Evolutionary conservation across 257 asterid species (phyloP).

Genomic region (Euphrasia confusa): DNA sequence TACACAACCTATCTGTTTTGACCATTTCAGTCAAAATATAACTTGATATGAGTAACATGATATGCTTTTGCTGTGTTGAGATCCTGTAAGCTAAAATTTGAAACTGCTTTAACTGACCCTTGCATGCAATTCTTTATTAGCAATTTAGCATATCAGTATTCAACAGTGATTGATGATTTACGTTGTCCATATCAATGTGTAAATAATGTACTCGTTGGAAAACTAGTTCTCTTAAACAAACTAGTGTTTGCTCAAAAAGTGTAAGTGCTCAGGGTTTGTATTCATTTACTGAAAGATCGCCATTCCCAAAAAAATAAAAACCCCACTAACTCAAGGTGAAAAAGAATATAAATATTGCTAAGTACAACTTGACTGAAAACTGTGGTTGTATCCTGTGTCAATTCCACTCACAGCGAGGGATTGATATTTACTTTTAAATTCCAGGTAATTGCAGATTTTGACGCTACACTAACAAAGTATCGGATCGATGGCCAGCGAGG

Average conservation of each 20-base stretch:
- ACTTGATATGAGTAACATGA: neutral
- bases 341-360: neutral
- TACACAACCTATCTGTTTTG: neutral
- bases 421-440: conserved; percentile 19
- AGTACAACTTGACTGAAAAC: neutral
- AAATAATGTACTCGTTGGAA: too few species aligned
- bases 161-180: neutral
- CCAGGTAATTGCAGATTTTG: conserved; percentile 91
- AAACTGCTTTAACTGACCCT: neutral
- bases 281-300: neutral
- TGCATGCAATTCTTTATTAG: neutral
- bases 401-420: neutral
- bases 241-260: neutral
- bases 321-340: neutral
- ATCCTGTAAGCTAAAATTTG: neutral
- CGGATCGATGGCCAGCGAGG: conserved; percentile 80
- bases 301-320: neutral
- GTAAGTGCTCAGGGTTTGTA: too few species aligned
- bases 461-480: conserved; percentile 76
- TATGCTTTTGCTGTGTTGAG: neutral
- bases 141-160: neutral
- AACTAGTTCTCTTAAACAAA: too few species aligned
- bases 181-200: too few species aligned
- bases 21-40: neutral
- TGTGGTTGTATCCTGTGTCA: conserved; percentile 2